Base-by-base conservation (phyloP, 2,329 filamentous ascomycete species). In the Bipolaris victoriae region DNA sequence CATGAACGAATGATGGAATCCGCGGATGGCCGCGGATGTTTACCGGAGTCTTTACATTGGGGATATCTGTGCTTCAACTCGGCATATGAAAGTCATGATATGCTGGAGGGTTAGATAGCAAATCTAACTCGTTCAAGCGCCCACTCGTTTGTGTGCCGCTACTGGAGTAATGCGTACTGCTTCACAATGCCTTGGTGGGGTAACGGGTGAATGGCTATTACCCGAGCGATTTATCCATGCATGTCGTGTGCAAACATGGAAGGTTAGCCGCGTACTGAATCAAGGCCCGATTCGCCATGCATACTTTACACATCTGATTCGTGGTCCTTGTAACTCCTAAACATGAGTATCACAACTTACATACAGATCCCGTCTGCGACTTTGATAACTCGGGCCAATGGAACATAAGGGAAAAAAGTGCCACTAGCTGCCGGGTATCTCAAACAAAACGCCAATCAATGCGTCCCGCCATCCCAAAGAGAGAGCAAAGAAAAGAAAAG, bases 51-150 rank as follows among this genome's bases (percentile, higher is more conserved):
- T 71, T 68, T 68, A 67, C 64, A 66, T 71, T 71, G 68, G 73
- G 72, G 65, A 70, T 67, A 71, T 72, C 62, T 73, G 69, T 72
- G 68, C 65, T 72, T 72, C 65, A 61, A 58, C 58, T 62, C 64
- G 67, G 68, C 70, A 72, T 72, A 69, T 68, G 71, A 74, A 74
- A 73, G 66, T 72, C 67, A 75, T 70, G 71, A 74, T 62, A 63
- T 66, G 69, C 71, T 69, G 65, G 57, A 61, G 60, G 68, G 71
- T 73, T 76, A 75, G 72, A 64, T 76, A 76, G 64, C 70, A 60
- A 68, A 72, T 69, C 70, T 70, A 62, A 72, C 65, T 68, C 64
- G 57, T 68, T 71, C 70, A 65, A 71, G 70, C 69, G 61, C 68
- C 69, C 69, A 74, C 29, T 41, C 29, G 44, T 35, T 45, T 39